Conservation (phyloP, 768 basidiomycete species). For the Chiua virens region DNA sequence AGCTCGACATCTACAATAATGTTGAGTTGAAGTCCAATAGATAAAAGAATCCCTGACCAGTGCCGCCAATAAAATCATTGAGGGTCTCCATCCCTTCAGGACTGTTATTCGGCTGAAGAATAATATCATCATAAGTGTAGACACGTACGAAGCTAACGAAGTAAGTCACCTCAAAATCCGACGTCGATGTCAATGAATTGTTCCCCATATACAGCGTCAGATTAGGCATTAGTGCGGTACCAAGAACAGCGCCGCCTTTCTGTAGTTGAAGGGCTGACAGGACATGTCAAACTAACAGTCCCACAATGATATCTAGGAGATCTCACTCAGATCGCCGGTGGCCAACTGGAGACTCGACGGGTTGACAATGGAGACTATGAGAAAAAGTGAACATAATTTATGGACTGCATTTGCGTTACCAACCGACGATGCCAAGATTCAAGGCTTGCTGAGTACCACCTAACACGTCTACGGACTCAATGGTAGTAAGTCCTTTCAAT, state of each 20-base stretch:
- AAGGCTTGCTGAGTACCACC: constrained; percentile 63
- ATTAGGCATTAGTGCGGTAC: constrained; percentile 62
- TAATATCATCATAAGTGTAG: constrained; percentile 1
- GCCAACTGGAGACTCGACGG: constrained; percentile 64
- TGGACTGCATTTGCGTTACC: constrained; percentile 1
- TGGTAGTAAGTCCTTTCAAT: constrained; percentile 53
- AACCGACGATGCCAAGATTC: constrained; percentile 58
- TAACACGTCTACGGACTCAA: constrained; percentile 61
- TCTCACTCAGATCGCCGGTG: constrained; percentile 63
- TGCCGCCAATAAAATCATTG: constrained; percentile 64
- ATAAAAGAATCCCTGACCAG: constrained; percentile 35
- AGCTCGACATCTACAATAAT: constrained; percentile 49
- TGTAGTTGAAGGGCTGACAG: constrained; percentile 54
- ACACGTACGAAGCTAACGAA: background rate
- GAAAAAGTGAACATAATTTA: background rate
- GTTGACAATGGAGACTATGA: constrained; percentile 67
- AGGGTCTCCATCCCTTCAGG: constrained; percentile 62
- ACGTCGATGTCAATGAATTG: constrained; percentile 52
- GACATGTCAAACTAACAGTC: background rate
- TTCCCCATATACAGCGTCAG: constrained; percentile 58
- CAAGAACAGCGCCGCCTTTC: constrained; percentile 51
- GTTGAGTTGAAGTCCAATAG: background rate
- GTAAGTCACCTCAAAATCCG: constrained; percentile 46
- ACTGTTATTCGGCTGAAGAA: constrained; percentile 54
- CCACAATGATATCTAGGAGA: background rate